Conservation (phyloP, 2,329 filamentous ascomycete species). For the Seiridium cupressi region DNA sequence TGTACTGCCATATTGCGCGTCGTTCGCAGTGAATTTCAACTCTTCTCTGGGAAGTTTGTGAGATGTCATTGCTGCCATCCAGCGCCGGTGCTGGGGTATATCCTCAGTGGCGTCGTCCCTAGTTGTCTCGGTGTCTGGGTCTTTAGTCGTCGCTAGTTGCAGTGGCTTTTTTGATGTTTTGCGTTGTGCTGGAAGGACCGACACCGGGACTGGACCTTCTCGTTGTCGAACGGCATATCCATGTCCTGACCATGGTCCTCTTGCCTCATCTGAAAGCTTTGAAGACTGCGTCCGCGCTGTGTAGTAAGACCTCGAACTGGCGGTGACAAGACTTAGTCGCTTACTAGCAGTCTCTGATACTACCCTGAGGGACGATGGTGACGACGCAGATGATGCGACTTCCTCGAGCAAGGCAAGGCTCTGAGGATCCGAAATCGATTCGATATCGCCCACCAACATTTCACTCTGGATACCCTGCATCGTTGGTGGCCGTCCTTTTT, state of each 20-base stretch:
- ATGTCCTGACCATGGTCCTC: not conserved
- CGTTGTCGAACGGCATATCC: not conserved
- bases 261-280: not conserved
- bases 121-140: not conserved
- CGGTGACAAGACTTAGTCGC: not conserved
- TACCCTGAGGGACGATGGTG: not conserved
- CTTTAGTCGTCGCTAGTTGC: too few relatives aligned
- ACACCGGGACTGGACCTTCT: not conserved
- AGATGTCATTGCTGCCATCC: not conserved
- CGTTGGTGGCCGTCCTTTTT: not conserved
- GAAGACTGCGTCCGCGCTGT: not conserved
- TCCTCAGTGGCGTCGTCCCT: not conserved
- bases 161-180: not conserved
- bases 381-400: not conserved
- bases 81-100: not conserved
- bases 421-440: not conserved
- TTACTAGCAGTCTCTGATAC: not conserved
- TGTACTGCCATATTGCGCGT: not conserved
- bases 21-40: not conserved
- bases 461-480: not conserved
- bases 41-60: not conserved
- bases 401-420: not conserved
- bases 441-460: not conserved
- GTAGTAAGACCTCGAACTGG: not conserved
- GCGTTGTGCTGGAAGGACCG: too few relatives aligned